A percentile compares a stretch with the other conserved stretches of the same genome.
phyloP scores from a whole-genome alignment of 768 basidiomycete species.

The Termitomyces sp. region DNA sequence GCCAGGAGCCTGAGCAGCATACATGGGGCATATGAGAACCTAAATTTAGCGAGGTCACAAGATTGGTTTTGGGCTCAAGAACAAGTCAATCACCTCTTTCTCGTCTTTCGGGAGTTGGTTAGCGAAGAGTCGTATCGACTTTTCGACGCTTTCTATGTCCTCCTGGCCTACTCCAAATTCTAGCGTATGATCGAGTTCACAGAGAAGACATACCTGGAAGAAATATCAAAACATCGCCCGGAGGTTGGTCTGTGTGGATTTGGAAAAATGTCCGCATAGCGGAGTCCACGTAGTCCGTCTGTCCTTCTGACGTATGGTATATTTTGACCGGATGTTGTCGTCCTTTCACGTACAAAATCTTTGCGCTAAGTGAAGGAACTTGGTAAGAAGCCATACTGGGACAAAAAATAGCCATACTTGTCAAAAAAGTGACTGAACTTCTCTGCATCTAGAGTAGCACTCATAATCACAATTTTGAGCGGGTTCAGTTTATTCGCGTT shows the following conservation, averaged over 20 bases:
- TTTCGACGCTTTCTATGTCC: constrained; percentile 87
- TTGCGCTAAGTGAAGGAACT: constrained; percentile 51
- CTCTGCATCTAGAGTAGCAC: constrained; percentile 93
- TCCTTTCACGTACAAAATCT: constrained; percentile 87
- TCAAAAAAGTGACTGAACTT: constrained; percentile 88
- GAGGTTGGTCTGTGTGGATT: constrained; percentile 74
- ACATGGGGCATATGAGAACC: constrained; percentile 79
- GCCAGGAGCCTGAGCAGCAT: constrained; percentile 73
- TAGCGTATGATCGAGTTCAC: neutral
- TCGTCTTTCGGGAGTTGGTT: constrained; percentile 59
- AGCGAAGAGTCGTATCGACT: constrained; percentile 64
- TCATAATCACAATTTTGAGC: constrained; percentile 94
- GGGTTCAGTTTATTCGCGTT: constrained; percentile 41
- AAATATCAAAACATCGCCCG: constrained; percentile 91
- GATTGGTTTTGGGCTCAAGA: neutral
- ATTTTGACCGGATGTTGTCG: constrained; percentile 89
- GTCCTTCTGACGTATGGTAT: constrained; percentile 68
- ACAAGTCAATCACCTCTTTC: constrained; percentile 37
- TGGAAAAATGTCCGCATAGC: constrained; percentile 93
- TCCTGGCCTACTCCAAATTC: constrained; percentile 69
- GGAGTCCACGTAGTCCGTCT: constrained; percentile 82
- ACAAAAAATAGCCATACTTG: constrained; percentile 45
- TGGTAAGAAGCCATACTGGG: neutral
- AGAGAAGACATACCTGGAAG: constrained; percentile 57
- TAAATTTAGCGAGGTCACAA: constrained; percentile 19